Evolutionary conservation across 371 early-diverging fungal genomes (phyloP).

Genomic region (Mortierella sp.): DNA sequence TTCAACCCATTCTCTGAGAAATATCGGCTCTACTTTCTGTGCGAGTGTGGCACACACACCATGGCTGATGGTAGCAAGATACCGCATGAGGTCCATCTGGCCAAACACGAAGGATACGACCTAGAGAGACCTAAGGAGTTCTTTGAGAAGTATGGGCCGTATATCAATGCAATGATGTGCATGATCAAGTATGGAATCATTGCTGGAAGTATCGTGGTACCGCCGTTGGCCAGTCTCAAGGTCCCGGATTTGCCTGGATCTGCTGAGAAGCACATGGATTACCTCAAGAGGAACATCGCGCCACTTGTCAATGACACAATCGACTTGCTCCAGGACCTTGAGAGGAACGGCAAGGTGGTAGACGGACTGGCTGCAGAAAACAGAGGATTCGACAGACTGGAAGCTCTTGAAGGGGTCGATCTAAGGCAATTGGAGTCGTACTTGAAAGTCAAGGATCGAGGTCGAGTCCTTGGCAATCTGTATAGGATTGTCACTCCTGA

Average conservation of each 20-base stretch:
- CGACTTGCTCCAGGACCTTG: too few relatives aligned
- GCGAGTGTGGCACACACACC: background rate
- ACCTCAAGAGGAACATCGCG: too few relatives aligned
- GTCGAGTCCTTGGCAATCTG: slow-evolving; percentile 18
- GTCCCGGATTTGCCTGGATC: background rate
- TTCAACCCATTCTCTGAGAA: background rate
- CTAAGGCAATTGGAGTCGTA: slow-evolving; percentile 7
- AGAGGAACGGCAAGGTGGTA: too few relatives aligned
- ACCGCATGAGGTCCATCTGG: background rate
- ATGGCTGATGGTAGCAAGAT: background rate
- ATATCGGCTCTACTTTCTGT: background rate
- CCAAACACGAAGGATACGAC: background rate
- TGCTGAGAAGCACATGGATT: background rate
- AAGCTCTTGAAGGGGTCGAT: too few relatives aligned
- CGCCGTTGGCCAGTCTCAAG: background rate
- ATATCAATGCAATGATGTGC: background rate
- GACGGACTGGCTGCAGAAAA: too few relatives aligned
- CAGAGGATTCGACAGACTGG: too few relatives aligned
- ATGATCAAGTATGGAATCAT: background rate
- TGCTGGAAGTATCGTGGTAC: background rate
- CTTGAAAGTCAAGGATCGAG: slow-evolving; percentile 10
- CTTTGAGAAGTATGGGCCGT: background rate
- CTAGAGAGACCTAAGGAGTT: background rate
- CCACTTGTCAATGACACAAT: too few relatives aligned
- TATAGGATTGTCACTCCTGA: slow-evolving; percentile 14